These are phyloP conservation scores for Cytidiella melzeri DNA, from an alignment of 768 basidiomycete genomes.

Conservation along the genomic window DNA sequence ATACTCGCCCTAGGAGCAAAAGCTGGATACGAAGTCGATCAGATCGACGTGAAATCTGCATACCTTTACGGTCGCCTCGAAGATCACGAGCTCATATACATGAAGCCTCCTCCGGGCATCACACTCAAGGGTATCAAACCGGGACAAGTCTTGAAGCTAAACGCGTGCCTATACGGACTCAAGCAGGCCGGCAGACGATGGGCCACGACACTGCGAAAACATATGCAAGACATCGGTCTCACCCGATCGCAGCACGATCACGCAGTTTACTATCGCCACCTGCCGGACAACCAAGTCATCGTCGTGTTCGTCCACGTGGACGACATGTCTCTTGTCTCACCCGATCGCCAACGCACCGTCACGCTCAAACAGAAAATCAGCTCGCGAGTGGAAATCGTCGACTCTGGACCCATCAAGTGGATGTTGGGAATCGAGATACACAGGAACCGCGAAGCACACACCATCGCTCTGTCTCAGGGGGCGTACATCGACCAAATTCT, in stretches of 20 bases:
- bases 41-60: slow-evolving; percentile 28
- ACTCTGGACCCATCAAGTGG: slow-evolving; percentile 8
- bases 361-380: neutral
- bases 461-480: slow-evolving; percentile 20
- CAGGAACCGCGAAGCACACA: no score
- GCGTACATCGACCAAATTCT: slow-evolving; percentile 29
- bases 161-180: neutral
- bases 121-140: neutral
- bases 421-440: slow-evolving; percentile 19
- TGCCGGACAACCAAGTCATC: neutral
- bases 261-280: slow-evolving; percentile 5
- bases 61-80: slow-evolving; percentile 19
- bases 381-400: slow-evolving; percentile 4
- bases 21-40: slow-evolving; percentile 21
- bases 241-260: neutral
- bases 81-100: slow-evolving; percentile 11
- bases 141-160: neutral
- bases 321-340: neutral
- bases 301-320: slow-evolving; percentile 2
- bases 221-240: neutral
- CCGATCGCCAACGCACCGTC: neutral
- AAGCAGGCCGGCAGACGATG: slow-evolving; percentile 11
- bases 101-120: slow-evolving; percentile 8
- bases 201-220: neutral
- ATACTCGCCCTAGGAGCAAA: slow-evolving; percentile 22